A percentile compares a stretch with the other conserved stretches of the same genome.
These are phyloP conservation scores for Pistacia integerrima DNA, from an alignment of 345 rosid genomes.

Conservation along the genomic window DNA sequence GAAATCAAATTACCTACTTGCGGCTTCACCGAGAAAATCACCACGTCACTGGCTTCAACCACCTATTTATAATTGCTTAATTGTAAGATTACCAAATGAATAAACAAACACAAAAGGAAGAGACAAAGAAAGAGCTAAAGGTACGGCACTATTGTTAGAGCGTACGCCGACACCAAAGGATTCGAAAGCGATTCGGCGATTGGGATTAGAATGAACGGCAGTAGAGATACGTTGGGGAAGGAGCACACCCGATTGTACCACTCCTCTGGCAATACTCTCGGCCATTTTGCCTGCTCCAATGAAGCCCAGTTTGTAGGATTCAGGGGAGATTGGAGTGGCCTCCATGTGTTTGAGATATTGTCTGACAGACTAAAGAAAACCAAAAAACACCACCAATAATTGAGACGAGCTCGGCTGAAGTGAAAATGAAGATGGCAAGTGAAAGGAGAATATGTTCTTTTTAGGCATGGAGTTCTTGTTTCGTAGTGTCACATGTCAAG, in stretches of 20 bases:
- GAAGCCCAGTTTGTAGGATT: constrained; percentile 66
- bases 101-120: background rate
- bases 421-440: too few relatives aligned
- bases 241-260: constrained; percentile 65
- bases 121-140: background rate
- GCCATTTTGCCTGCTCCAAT: constrained; percentile 96
- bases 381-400: too few relatives aligned
- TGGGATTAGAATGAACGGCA: constrained; percentile 58
- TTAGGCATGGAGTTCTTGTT: too few relatives aligned
- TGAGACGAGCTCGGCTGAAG: too few relatives aligned
- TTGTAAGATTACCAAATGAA: background rate
- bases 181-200: constrained; percentile 60
- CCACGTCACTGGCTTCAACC: constrained; percentile 73
- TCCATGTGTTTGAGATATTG: constrained; percentile 36
- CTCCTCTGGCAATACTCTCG: constrained; percentile 86
- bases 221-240: constrained; percentile 74
- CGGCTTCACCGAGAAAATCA: constrained; percentile 87
- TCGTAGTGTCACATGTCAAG: too few relatives aligned
- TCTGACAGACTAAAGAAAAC: too few relatives aligned
- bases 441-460: too few relatives aligned
- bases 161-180: constrained; percentile 72
- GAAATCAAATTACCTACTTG: constrained; percentile 60
- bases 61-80: constrained; percentile 47
- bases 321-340: constrained; percentile 42
- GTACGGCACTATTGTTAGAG: constrained; percentile 55